A percentile compares a stretch with the other conserved stretches of the same genome.
phyloP scores from a whole-genome alignment of 805 yeast species.

The Nakazawaea laoshanensis region DNA sequence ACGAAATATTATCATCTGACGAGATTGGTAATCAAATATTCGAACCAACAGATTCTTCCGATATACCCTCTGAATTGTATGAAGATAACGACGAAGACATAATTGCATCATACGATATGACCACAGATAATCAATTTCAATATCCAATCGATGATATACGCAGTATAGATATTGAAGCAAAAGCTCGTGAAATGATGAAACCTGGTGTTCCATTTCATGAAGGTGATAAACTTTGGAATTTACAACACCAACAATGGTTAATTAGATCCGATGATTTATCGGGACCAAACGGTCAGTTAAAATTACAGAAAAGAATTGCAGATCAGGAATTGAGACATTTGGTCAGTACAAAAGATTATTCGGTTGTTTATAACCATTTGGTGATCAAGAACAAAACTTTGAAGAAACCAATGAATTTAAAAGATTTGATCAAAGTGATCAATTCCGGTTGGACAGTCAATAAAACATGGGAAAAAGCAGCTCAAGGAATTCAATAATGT shows the following conservation, averaged over 20 bases:
- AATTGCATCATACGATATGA: slow-evolving; percentile 14
- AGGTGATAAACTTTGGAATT: slow-evolving; percentile 63
- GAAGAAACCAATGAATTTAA: slow-evolving; percentile 63
- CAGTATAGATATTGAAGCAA: slow-evolving; percentile 16
- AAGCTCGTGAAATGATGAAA: slow-evolving; percentile 22
- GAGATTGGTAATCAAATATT: slow-evolving; percentile 44
- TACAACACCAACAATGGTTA: slow-evolving; percentile 63
- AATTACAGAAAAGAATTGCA: slow-evolving; percentile 14
- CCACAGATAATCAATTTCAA: slow-evolving; percentile 4
- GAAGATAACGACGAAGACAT: slow-evolving; percentile 16
- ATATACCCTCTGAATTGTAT: slow-evolving; percentile 16
- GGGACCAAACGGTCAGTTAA: slow-evolving; percentile 17
- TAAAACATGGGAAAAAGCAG: slow-evolving; percentile 61
- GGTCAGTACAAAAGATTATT: slow-evolving; percentile 40
- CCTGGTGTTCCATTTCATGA: slow-evolving; percentile 31
- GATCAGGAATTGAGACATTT: slow-evolving; percentile 18
- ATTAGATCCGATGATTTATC: slow-evolving; percentile 23
- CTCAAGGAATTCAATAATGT: slow-evolving; percentile 19
- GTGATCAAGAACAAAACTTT: slow-evolving; percentile 64
- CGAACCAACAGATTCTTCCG: slow-evolving; percentile 28
- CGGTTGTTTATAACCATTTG: slow-evolving; percentile 57
- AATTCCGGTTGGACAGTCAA: slow-evolving; percentile 81
- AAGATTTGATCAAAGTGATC: slow-evolving; percentile 62
- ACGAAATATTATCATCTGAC: slow-evolving; percentile 39
- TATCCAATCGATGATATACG: slow-evolving; percentile 6